A percentile compares a stretch with the other conserved stretches of the same genome.
These are phyloP conservation scores for Thalassiosira delicatula DNA, from an alignment of 352 stramenopile genomes.

Conservation along the genomic window DNA sequence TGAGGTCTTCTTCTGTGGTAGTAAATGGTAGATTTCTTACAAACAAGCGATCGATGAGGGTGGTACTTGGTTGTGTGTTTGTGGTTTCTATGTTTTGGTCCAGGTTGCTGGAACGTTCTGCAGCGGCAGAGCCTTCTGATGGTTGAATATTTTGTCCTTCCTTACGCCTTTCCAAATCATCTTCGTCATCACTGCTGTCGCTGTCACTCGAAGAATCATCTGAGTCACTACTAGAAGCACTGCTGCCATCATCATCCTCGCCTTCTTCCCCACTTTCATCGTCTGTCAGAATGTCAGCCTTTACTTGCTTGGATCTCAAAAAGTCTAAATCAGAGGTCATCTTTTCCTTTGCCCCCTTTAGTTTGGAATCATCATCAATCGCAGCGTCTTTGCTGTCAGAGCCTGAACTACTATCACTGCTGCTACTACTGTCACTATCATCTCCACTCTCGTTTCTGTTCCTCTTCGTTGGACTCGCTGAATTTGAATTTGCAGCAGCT, in stretches of 20 bases:
- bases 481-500: slow-evolving; percentile 24
- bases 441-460: slow-evolving; percentile 43
- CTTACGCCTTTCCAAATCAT: slow-evolving; percentile 30
- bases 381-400: slow-evolving; percentile 63
- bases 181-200: slow-evolving; percentile 60
- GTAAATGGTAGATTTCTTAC: slow-evolving; percentile 96
- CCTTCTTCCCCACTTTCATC: slow-evolving; percentile 55
- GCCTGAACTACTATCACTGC: slow-evolving; percentile 45
- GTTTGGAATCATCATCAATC: slow-evolving; percentile 57
- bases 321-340: slow-evolving; percentile 91
- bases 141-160: slow-evolving; percentile 9
- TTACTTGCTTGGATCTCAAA: slow-evolving; percentile 82
- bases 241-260: slow-evolving; percentile 39
- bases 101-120: not conserved
- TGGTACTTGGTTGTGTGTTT: slow-evolving; percentile 7
- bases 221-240: slow-evolving; percentile 35
- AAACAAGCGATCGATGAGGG: slow-evolving; percentile 88
- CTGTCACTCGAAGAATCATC: slow-evolving; percentile 45
- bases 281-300: slow-evolving; percentile 58
- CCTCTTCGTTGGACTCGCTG: too few relatives aligned
- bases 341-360: slow-evolving; percentile 37
- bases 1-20: slow-evolving; percentile 95
- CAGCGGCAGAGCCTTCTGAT: slow-evolving; percentile 1
- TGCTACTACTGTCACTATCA: too few relatives aligned
- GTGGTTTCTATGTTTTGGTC: slow-evolving; percentile 36